phyloP scores from a whole-genome alignment of 371 early-diverging fungal species.

The Mucor sp. region DNA sequence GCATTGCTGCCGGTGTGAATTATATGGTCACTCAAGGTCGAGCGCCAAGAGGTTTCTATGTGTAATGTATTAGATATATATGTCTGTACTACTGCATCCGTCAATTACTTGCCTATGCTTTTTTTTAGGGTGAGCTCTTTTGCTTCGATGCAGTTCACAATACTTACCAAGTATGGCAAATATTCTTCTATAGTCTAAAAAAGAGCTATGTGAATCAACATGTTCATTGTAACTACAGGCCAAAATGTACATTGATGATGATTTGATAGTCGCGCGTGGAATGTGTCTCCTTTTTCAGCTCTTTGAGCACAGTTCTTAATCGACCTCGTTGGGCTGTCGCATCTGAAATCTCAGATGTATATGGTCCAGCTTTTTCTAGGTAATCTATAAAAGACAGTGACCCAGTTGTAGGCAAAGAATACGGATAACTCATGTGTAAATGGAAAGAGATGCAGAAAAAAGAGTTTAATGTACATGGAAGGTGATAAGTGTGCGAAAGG shows the following conservation, averaged over 20 bases:
- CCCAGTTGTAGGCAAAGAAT: slow-evolving; percentile 64
- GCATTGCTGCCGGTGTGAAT: slow-evolving; percentile 62
- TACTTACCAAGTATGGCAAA: slow-evolving; percentile 57
- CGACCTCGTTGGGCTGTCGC: slow-evolving; percentile 66
- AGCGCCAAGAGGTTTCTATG: slow-evolving; percentile 68
- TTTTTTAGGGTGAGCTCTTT: slow-evolving; percentile 45
- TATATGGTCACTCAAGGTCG: slow-evolving; percentile 54
- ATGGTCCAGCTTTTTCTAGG: slow-evolving; percentile 37
- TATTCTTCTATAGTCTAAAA: slow-evolving; percentile 64
- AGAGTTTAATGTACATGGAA: not conserved
- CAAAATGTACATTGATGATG: slow-evolving; percentile 42
- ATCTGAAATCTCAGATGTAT: slow-evolving; percentile 59
- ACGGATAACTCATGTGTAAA: slow-evolving; percentile 57
- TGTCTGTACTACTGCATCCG: not conserved
- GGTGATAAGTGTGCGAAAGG: not conserved
- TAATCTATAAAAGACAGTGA: slow-evolving; percentile 63
- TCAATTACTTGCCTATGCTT: slow-evolving; percentile 32
- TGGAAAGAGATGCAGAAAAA: not conserved
- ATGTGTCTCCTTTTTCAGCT: slow-evolving; percentile 52
- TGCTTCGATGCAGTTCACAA: slow-evolving; percentile 56
- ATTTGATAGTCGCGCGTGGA: slow-evolving; percentile 55
- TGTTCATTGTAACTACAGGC: not conserved
- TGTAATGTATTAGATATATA: not conserved
- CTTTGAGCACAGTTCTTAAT: slow-evolving; percentile 58
- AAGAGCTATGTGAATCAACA: not conserved